phyloP scores from a whole-genome alignment of 2,329 filamentous ascomycete species.

The Clonostachys rhizophaga region DNA sequence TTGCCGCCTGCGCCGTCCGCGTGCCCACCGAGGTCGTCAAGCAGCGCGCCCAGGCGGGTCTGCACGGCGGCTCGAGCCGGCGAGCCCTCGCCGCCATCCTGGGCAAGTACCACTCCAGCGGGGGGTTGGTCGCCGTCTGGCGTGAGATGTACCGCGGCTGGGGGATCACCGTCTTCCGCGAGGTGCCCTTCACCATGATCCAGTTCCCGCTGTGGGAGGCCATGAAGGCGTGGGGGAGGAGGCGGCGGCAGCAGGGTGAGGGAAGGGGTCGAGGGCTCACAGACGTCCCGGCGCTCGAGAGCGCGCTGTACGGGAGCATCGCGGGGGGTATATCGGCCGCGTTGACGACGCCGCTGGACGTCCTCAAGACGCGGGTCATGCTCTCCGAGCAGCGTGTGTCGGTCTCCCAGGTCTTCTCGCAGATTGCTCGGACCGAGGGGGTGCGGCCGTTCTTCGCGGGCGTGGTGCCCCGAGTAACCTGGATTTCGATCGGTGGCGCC shows the following conservation, averaged over 20 bases:
- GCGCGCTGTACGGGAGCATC: conserved; percentile 77
- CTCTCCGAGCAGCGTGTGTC: conserved; percentile 66
- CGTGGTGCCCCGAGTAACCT: conserved; percentile 77
- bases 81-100: conserved; percentile 69
- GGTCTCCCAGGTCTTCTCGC: conserved; percentile 52
- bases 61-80: conserved; percentile 67
- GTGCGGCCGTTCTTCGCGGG: conserved; percentile 69
- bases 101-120: conserved; percentile 25
- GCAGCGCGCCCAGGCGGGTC: conserved; percentile 87
- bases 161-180: conserved; percentile 86
- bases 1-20: conserved; percentile 86
- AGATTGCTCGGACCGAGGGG: conserved; percentile 62
- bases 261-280: conserved; percentile 5
- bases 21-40: conserved; percentile 97
- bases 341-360: conserved; percentile 88
- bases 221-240: conserved; percentile 69
- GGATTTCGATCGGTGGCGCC: conserved; percentile 92
- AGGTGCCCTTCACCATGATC: conserved; percentile 95
- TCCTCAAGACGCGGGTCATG: conserved; percentile 97
- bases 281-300: conserved; percentile 68
- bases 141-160: conserved; percentile 88
- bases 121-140: conserved; percentile 57
- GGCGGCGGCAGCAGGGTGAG: conserved; percentile 9
- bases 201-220: conserved; percentile 97
- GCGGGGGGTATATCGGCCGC: conserved; percentile 83